Base-by-base conservation (phyloP, 345 rosid species). In the Isatis tinctoria region DNA sequence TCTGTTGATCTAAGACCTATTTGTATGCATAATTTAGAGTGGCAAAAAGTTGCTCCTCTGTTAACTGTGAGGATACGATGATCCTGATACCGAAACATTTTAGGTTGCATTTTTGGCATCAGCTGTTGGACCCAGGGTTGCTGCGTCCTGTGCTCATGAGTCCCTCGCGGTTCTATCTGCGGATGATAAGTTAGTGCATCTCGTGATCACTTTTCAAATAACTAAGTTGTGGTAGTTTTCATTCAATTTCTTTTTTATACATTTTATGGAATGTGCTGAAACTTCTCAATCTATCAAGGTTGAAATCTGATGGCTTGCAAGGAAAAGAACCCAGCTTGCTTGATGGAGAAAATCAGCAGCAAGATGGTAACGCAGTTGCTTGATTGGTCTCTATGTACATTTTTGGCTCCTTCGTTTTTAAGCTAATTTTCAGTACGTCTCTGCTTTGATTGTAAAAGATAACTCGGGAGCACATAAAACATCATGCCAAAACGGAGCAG, bases 131-230 rank as follows among this genome's bases (percentile, higher is more conserved):
- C 99, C 99, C 36, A 86, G 99, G 80, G 96, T 95, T 80, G 97
- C 99, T 65, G 97, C 99, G 10, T 96, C 97, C 53, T 90, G 97
- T 87, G 98, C 99, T 37, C 98, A 95, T 82, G 93, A 97, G 77
- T 87, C 99, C 60, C 86, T 95, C 72, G 87, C 87, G 30, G 85
- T 85, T 70, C 78, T 95, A 79, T 86, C 92, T 8, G 87, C 83
- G 67, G 96, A 88, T 77, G 76, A 82, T 41, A 90, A 90, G 98
- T 94, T 54, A 69, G 88, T 86, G 52, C 52, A 28, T 28, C 28
- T 20, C 45, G 30, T 77, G 28, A 59, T 33, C 69, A 17, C 22
- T 22, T 20, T 70, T 17, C 36, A 22, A 22, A 60, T 49, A 49
- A 17, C 59, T 7, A 65, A 36, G 53, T 59, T 59, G 24, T 54